A percentile compares a stretch with the other conserved stretches of the same genome.
Evolutionary conservation across 1,284 basidiomycete species (phyloP).

Genomic region (Ustilago lituana): DNA sequence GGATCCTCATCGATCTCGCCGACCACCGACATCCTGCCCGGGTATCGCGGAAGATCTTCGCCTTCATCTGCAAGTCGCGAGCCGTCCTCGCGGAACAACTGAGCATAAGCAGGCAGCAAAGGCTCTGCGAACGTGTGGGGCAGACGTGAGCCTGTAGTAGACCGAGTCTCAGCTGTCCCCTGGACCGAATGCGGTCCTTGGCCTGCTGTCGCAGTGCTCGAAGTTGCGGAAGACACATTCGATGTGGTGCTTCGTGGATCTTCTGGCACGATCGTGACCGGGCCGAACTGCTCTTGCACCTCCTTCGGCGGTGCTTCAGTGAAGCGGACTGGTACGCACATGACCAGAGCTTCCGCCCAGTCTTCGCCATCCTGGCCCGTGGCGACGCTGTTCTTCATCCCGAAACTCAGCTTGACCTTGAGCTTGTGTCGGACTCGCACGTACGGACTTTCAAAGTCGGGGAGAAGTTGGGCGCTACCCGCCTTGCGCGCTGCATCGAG

Average conservation of each 20-base stretch:
- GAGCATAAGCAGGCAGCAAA: conserved; percentile 64
- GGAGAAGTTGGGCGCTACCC: conserved; percentile 54
- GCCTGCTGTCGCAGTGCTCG: no score
- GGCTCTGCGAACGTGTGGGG: conserved; percentile 34
- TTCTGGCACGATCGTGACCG: conserved; percentile 16
- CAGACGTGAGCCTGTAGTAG: background rate
- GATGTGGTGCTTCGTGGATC: background rate
- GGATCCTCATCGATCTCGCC: conserved; percentile 45
- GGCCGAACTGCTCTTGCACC: conserved; percentile 62
- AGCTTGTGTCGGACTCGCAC: conserved; percentile 65
- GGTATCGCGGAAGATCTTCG: conserved; percentile 65
- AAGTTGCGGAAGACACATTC: no score
- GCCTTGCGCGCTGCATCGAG: conserved; percentile 29
- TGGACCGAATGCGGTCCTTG: no score
- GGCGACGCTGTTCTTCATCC: conserved; percentile 46
- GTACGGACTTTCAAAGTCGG: conserved; percentile 65
- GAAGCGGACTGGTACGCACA: conserved; percentile 66
- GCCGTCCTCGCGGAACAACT: conserved; percentile 66
- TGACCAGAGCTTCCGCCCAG: conserved; percentile 63
- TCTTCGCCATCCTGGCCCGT: conserved; percentile 34
- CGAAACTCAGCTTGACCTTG: conserved; percentile 66
- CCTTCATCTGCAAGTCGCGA: conserved; percentile 64
- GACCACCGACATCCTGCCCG: conserved; percentile 51
- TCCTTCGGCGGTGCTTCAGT: conserved; percentile 64
- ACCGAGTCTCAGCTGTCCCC: background rate